Evolutionary conservation across 2,329 filamentous ascomycete species (phyloP).

Genomic region (Alternaria dauci): DNA sequence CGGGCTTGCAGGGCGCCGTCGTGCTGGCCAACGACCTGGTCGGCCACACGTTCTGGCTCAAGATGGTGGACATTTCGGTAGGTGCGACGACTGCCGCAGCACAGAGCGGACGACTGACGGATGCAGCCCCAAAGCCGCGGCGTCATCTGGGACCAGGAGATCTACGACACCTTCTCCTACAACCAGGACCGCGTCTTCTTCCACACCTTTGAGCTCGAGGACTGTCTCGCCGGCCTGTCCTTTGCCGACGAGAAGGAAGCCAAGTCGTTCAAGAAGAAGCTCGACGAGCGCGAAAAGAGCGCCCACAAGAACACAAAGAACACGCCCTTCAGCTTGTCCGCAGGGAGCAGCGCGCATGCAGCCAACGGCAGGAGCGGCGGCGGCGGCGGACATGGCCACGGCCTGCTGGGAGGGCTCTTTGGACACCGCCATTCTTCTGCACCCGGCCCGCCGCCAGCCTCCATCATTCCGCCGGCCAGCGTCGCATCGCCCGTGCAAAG

Average conservation of each 20-base stretch:
- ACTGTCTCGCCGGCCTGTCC: constrained; percentile 87
- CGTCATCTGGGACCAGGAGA: constrained; percentile 71
- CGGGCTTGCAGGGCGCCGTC: constrained; percentile 87
- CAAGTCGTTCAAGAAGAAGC: constrained; percentile 95
- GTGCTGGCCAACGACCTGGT: constrained; percentile 94
- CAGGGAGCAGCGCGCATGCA: constrained; percentile 32
- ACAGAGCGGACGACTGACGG: constrained; percentile 54
- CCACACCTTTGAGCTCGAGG: constrained; percentile 94
- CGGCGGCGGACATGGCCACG: constrained; percentile 49
- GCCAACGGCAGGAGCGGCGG: constrained; percentile 42
- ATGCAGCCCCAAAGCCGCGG: constrained; percentile 55
- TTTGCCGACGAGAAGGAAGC: constrained; percentile 98
- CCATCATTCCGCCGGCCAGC: constrained; percentile 58
- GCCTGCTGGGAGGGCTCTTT: constrained; percentile 62
- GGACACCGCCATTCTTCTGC: constrained; percentile 58
- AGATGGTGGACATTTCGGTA: constrained; percentile 96
- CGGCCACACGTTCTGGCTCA: constrained; percentile 96
- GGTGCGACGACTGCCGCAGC: constrained; percentile 45
- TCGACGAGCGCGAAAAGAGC: constrained; percentile 95
- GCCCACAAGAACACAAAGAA: constrained; percentile 85
- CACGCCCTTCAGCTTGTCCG: constrained; percentile 71
- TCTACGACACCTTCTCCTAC: constrained; percentile 93
- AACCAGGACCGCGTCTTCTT: constrained; percentile 98
- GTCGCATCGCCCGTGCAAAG: constrained; percentile 51
- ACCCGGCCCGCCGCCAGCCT: constrained; percentile 54